Base-by-base conservation (phyloP, 2,329 filamentous ascomycete genomes). In the Aspergillus jensenii region DNA sequence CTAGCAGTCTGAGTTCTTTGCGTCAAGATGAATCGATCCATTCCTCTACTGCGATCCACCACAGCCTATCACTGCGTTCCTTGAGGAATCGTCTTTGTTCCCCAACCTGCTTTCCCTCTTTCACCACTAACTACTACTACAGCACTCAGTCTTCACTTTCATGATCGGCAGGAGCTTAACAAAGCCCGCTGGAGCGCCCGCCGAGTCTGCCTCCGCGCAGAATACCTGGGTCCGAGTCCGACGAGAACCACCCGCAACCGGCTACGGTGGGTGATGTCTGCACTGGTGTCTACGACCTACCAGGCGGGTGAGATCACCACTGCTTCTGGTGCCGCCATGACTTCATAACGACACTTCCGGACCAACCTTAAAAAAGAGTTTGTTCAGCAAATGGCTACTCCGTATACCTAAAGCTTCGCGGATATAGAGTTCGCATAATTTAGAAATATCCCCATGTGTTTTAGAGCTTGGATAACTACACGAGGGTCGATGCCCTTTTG, bases 1-100 rank as follows among this genome's bases (percentile, higher is more conserved):
- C 27, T 35, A 37, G 17, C 7, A 41, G 21, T 52, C 39, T 27
- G 41, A 33, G 33, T 47, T 40, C 49, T 57, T 57, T 52, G 48
- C 55, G 43, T 58, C 55, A 52, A 58, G 43, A 53, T 54, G 39
- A 44, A 53, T 54, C 52, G 33, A 39, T 41, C 43, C n/a, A 23
- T 48, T 48, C 39, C 27, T 41, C 45, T 54, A n/a, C 21, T 35
- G 27, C 33, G 51, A 39, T 46, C 51, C 41, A 45, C 50, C 21
- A 23, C 40, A 25, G 27, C 50, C 50, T 53, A 45, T 53, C 41
- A 53, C 19, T 31, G 51, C 40, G 12, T 9, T 51, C 35, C 21
- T 33, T n/a, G 6, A 8, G 25, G 15, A 33, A 14, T 17, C 17
- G 14, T 44, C 25, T 46, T 53, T 46, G 43, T 46, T 27, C 52